Percentiles rank a stretch among this genome's conserved stretches.
phyloP scores from a whole-genome alignment of 208 protist genomes.

The Strigomonas culicis region DNA sequence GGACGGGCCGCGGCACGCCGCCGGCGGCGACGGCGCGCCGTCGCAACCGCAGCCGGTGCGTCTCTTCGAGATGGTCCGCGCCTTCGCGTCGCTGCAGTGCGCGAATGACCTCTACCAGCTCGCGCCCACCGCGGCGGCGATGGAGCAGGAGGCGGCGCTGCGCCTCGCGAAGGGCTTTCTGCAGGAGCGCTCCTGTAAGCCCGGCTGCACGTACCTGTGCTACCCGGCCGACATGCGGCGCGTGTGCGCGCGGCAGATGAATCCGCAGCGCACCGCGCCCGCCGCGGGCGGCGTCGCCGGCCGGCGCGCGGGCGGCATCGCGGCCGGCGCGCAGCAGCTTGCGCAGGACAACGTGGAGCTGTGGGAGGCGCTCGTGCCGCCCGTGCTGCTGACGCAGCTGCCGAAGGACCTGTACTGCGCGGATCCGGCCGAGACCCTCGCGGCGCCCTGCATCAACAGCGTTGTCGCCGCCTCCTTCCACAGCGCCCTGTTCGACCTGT shows the following conservation, averaged over 20 bases:
- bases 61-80: constrained; percentile 38
- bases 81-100: constrained; percentile 57
- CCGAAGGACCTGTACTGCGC: constrained; percentile 33
- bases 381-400: constrained; percentile 49
- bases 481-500: background rate
- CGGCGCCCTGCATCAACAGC: constrained; percentile 63
- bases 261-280: constrained; percentile 16
- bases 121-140: constrained; percentile 34
- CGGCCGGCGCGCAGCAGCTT: constrained; percentile 17
- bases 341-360: constrained; percentile 38
- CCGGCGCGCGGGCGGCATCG: constrained; percentile 9
- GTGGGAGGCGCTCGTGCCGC: constrained; percentile 58
- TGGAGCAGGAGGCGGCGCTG: constrained; percentile 61
- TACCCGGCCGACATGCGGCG: constrained; percentile 47
- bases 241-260: constrained; percentile 22
- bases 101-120: constrained; percentile 36
- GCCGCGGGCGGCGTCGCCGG: constrained; percentile 17
- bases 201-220: constrained; percentile 72
- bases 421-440: constrained; percentile 34
- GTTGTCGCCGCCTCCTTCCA: constrained; percentile 45
- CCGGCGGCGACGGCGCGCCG: constrained; percentile 1
- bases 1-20: background rate
- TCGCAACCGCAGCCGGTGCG: background rate
- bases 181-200: constrained; percentile 45
- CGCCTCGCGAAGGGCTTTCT: constrained; percentile 51